Base-by-base conservation (phyloP, 2,329 filamentous ascomycete genomes). In the Colletotrichum sp. region DNA sequence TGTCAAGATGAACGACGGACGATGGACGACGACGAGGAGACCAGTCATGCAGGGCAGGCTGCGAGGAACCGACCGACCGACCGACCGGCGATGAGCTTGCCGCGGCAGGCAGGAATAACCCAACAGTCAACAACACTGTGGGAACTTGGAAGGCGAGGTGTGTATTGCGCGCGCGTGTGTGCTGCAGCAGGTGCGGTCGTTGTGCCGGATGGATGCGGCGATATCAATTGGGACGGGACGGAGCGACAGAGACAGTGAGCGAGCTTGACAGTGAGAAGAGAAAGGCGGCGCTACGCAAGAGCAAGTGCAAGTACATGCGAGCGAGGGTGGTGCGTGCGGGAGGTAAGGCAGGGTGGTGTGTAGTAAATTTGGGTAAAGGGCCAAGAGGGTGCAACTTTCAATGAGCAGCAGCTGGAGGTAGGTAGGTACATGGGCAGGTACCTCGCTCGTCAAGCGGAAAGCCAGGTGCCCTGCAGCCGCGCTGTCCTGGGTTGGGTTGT, bases 171-270 rank as follows among this genome's bases (percentile, higher is more conserved):
- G 28, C 55, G 44, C 24, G 65, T 26, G 39, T 36, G 44, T 55
- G 65, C 16, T 55, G 44, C 44, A 28, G 44, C 65, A 49, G n/a
- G 57, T 28, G 39, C 13, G 16, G 32, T 34, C 52, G n/a, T 21
- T 71, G 44, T 59, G 28, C 68, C 68, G 62, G 69, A 67, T 76
- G 63, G 63, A 76, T 72, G 73, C 73, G 64, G 69, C 55, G 68
- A 76, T 64, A 72, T 68, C 57, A 72, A 52, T 75, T 63, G 62
- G 52, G 30, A 57, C 39, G 62, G 52, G 30, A 57, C 18, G 39
- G 39, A 49, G 39, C 18, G 39, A 12, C 39, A 44, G 39, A 44
- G 18, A 49, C 39, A 49, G 39, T n/a, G 18, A 49, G 39, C 9
- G 18, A 49, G 39, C 39, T 49, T 49, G 63, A 62, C 49, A 49